Evolutionary conservation across 2,329 filamentous ascomycete species (phyloP).

Genomic region (Acephala macrosclerotiorum): DNA sequence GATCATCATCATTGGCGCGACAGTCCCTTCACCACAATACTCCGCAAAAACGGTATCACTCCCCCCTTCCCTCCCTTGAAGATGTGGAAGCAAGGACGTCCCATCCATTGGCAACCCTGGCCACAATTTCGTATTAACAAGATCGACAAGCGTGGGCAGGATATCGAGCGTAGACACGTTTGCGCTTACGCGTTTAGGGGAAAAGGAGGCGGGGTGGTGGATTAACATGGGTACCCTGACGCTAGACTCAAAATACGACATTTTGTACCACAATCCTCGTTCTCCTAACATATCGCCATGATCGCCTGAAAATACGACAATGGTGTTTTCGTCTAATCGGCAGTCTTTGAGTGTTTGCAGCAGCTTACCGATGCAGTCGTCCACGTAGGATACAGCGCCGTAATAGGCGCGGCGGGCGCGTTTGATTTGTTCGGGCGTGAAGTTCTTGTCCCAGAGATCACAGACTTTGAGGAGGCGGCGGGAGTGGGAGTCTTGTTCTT

Average conservation of each 20-base stretch:
- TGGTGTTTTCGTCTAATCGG: constrained; percentile 82
- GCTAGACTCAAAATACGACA: constrained; percentile 94
- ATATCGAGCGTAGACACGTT: constrained; percentile 94
- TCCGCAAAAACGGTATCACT: constrained; percentile 92
- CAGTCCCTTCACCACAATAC: constrained; percentile 92
- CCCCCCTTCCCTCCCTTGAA: constrained; percentile 67
- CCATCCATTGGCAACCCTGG: constrained; percentile 85
- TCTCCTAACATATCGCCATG: constrained; percentile 97
- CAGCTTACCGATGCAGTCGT: constrained; percentile 88
- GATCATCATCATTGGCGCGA: constrained; percentile 94
- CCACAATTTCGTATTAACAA: constrained; percentile 76
- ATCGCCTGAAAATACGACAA: constrained; percentile 91
- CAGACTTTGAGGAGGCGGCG: constrained; percentile 86
- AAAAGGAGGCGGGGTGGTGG: constrained; percentile 78
- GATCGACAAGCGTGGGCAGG: constrained; percentile 85
- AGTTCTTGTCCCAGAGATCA: constrained; percentile 84
- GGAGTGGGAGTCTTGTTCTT: constrained; percentile 86
- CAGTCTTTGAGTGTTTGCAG: constrained; percentile 81
- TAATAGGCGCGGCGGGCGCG: constrained; percentile 89
- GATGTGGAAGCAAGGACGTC: constrained; percentile 79
- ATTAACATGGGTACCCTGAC: constrained; percentile 88
- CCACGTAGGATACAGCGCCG: constrained; percentile 90
- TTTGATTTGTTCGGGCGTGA: constrained; percentile 86
- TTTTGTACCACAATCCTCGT: constrained; percentile 94
- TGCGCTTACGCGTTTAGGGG: constrained; percentile 77